Evolutionary conservation across 306 rosid genomes (phyloP).

Genomic region (Cyamopsis tetragonoloba): DNA sequence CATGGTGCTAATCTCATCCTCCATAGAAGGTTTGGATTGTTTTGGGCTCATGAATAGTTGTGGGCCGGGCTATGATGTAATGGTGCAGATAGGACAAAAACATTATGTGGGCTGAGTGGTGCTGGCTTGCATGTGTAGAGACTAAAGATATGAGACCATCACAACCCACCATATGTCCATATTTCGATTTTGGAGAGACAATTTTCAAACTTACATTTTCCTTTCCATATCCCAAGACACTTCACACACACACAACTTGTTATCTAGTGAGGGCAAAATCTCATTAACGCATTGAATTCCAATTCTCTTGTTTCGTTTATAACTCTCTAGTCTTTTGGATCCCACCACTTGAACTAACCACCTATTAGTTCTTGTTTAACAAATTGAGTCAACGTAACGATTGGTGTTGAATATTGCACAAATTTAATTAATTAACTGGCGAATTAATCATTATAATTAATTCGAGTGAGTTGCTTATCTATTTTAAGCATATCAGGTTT

Average conservation of each 20-base stretch:
- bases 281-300: not conserved
- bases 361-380: no score
- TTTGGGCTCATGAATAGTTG: not conserved
- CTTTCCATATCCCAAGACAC: constrained; percentile 13
- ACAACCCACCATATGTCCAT: not conserved
- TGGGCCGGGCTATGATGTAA: not conserved
- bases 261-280: not conserved
- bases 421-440: not conserved
- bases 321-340: not conserved
- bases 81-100: not conserved
- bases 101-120: not conserved
- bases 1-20: no score
- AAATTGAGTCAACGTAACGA: not conserved
- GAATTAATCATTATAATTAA: no score
- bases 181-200: no score
- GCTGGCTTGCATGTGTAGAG: not conserved
- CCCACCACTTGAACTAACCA: no score
- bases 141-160: not conserved
- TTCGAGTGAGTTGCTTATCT: not conserved
- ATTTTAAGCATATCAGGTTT: not conserved
- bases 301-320: not conserved
- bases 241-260: not conserved
- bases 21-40: not conserved
- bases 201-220: constrained; percentile 7
- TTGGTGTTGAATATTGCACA: not conserved